Evolutionary conservation across 2,329 filamentous ascomycete genomes (phyloP).

Genomic region (Ophiostoma australiae): DNA sequence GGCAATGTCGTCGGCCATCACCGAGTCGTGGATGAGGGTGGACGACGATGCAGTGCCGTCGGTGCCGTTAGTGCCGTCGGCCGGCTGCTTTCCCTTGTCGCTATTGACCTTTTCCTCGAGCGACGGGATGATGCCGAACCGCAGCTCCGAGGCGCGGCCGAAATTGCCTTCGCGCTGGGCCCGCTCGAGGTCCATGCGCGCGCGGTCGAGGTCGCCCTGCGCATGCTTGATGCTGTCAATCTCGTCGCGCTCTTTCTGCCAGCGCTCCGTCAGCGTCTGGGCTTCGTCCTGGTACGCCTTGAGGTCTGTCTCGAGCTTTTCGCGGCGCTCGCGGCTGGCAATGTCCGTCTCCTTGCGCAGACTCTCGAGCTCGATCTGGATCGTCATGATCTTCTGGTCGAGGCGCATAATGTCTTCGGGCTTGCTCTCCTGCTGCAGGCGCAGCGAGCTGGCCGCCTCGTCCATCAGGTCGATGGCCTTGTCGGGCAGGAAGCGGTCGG

Average conservation of each 20-base stretch:
- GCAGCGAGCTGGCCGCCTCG: conserved; percentile 83
- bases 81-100: conserved; percentile 48
- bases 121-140: conserved; percentile 79
- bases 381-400: conserved; percentile 92
- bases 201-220: conserved; percentile 83
- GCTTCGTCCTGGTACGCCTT: conserved; percentile 73
- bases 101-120: conserved; percentile 75
- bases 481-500: conserved; percentile 90
- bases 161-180: conserved; percentile 87
- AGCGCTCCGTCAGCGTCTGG: conserved; percentile 68
- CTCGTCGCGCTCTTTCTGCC: conserved; percentile 84
- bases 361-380: conserved; percentile 94
- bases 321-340: conserved; percentile 77
- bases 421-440: conserved; percentile 93
- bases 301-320: conserved; percentile 75
- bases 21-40: conserved; percentile 80
- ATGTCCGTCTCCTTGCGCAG: conserved; percentile 90
- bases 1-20: conserved; percentile 93
- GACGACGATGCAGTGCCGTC: conserved; percentile 40
- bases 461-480: conserved; percentile 97
- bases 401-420: conserved; percentile 89
- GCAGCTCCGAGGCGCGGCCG: conserved; percentile 79
- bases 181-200: conserved; percentile 77
- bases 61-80: conserved; percentile 31
- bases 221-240: conserved; percentile 82